Evolutionary conservation across 306 rosid genomes (phyloP).

Genomic region (Vicia faba): DNA sequence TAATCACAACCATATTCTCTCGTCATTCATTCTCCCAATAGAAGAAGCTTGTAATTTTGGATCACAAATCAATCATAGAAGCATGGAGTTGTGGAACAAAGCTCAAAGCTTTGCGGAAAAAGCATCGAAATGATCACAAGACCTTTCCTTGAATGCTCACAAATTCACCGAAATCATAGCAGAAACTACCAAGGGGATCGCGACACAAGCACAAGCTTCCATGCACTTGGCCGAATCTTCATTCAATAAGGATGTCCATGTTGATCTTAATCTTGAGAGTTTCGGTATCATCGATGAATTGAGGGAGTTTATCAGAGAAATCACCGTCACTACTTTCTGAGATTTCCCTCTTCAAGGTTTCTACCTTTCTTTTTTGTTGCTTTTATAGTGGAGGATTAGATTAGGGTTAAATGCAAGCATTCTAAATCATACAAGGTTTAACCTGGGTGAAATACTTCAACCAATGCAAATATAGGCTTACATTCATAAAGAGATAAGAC

Average conservation of each 20-base stretch:
- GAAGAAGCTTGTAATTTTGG: not conserved
- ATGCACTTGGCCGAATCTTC: conserved; percentile 37
- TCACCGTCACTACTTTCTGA: conserved; percentile 57
- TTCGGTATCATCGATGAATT: conserved; percentile 68
- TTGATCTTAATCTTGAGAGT: not conserved
- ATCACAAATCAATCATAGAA: not conserved
- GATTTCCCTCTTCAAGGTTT: conserved; percentile 67
- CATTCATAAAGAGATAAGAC: not conserved
- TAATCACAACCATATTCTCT: no score
- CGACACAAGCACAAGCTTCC: conserved; percentile 72
- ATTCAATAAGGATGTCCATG: not conserved
- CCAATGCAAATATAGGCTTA: not conserved
- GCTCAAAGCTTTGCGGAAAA: conserved; percentile 75
- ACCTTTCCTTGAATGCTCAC: conserved; percentile 44
- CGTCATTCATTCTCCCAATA: not conserved
- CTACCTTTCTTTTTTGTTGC: not conserved
- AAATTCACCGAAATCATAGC: conserved; percentile 47
- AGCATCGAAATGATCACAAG: conserved; percentile 57
- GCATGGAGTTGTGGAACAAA: conserved; percentile 72
- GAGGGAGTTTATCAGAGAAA: conserved; percentile 68
- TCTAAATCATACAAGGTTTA: not conserved
- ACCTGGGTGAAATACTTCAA: not conserved
- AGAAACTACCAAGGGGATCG: conserved; percentile 57
- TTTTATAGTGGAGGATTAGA: not conserved
- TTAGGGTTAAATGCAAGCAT: conserved; percentile 10